phyloP scores from a whole-genome alignment of 129 eudicot genomes.

The Chrysanthemum lavandulifolium region DNA sequence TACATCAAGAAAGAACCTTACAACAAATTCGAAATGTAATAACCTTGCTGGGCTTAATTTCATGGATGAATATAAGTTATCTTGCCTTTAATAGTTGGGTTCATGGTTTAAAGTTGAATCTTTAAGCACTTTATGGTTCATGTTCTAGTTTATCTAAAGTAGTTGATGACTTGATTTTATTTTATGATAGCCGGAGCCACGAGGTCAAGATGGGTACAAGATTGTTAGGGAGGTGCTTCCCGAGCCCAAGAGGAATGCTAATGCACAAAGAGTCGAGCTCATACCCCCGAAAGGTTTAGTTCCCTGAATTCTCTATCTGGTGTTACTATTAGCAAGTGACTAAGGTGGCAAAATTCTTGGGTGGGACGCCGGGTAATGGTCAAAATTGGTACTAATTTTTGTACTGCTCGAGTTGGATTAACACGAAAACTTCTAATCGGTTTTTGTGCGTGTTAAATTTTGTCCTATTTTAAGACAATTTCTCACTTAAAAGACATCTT shows the following conservation, averaged over 20 bases:
- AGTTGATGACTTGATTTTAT: background rate
- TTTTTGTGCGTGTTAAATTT: too few relatives aligned
- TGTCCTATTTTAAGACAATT: too few relatives aligned
- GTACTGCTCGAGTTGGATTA: too few relatives aligned
- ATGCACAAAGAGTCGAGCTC: conserved; percentile 40
- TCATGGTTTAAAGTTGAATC: conserved; percentile 12
- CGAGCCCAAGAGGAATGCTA: conserved; percentile 39
- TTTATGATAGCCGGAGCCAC: conserved; percentile 40
- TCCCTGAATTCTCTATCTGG: background rate
- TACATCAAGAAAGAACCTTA: conserved; percentile 43
- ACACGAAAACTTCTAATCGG: too few relatives aligned
- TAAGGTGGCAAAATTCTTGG: too few relatives aligned
- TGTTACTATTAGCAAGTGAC: too few relatives aligned
- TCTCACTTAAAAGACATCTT: too few relatives aligned
- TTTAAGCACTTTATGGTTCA: background rate
- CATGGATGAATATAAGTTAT: background rate
- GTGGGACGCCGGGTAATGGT: too few relatives aligned
- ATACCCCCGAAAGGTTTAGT: conserved; percentile 64
- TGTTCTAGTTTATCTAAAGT: background rate
- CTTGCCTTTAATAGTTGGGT: background rate
- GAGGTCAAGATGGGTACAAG: conserved; percentile 52
- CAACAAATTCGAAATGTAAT: conserved; percentile 57
- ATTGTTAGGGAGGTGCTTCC: conserved; percentile 58
- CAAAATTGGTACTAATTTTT: background rate
- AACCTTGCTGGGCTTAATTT: background rate